These are phyloP conservation scores for Haberlea rhodopensis DNA, from an alignment of 257 asterid genomes.

Conservation along the genomic window DNA sequence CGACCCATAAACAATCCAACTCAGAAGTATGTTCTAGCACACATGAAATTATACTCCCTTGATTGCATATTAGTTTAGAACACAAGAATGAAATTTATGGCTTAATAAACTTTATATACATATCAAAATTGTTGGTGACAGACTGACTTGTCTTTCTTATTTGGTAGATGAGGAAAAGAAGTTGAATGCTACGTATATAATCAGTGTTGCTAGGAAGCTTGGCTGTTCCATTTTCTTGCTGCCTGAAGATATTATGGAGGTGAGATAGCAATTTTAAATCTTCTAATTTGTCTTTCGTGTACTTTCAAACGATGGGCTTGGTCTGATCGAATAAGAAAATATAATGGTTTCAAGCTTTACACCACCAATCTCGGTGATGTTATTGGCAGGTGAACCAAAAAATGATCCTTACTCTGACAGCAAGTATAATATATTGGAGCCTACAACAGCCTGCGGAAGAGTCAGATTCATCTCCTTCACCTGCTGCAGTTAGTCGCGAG, in stretches of 20 bases:
- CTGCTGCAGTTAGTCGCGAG: conserved; percentile 45
- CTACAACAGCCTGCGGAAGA: conserved; percentile 77
- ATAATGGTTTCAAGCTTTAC: conserved; percentile 3
- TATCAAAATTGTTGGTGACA: conserved; percentile 11
- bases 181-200: conserved; percentile 92
- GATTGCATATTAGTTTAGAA: background rate
- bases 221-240: conserved; percentile 95
- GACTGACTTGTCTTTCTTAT: conserved; percentile 24
- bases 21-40: background rate
- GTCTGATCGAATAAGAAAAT: conserved; percentile 2
- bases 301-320: background rate
- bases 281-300: background rate
- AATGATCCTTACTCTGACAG: conserved; percentile 92
- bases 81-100: background rate
- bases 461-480: conserved; percentile 56
- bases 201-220: conserved; percentile 94
- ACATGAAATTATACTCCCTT: conserved; percentile 2
- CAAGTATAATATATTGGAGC: conserved; percentile 97
- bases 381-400: conserved; percentile 83
- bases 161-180: conserved; percentile 81
- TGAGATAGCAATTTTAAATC: conserved; percentile 31
- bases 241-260: conserved; percentile 98
- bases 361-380: conserved; percentile 16
- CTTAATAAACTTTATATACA: background rate
- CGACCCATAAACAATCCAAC: background rate